Percentiles rank a stretch among this genome's conserved stretches.
Evolutionary conservation across 2,329 filamentous ascomycete genomes (phyloP).

Genomic region (Ophiocordyceps sinensis): DNA sequence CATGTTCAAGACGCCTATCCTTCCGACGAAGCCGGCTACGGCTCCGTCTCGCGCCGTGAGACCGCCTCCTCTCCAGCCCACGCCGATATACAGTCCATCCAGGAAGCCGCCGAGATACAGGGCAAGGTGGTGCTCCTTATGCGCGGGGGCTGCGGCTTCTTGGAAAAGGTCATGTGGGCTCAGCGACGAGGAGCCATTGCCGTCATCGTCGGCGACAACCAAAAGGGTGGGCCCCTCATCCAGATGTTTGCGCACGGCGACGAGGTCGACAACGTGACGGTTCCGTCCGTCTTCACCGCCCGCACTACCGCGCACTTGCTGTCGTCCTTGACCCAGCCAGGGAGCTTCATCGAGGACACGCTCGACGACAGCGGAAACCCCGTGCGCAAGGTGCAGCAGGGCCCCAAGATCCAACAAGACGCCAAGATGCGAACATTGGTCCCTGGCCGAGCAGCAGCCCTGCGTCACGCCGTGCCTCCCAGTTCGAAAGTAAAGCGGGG

Average conservation of each 20-base stretch:
- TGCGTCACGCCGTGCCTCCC: slow-evolving; percentile 1
- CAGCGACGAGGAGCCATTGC: slow-evolving; percentile 80
- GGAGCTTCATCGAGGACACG: slow-evolving; percentile 45
- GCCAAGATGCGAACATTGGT: slow-evolving; percentile 19
- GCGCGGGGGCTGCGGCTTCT: slow-evolving; percentile 85
- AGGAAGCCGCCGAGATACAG: slow-evolving; percentile 82
- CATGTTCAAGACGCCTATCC: slow-evolving; percentile 70
- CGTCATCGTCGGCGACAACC: slow-evolving; percentile 87
- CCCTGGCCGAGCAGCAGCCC: slow-evolving; percentile 12
- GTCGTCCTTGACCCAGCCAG: slow-evolving; percentile 68
- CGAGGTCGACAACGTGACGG: slow-evolving; percentile 76
- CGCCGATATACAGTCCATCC: slow-evolving; percentile 81
- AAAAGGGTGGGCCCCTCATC: slow-evolving; percentile 74
- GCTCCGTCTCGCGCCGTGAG: slow-evolving; percentile 18
- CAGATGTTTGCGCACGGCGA: slow-evolving; percentile 98
- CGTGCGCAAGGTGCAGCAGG: slow-evolving; percentile 36
- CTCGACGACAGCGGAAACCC: slow-evolving; percentile 46
- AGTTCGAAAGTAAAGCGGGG: slow-evolving; percentile 12
- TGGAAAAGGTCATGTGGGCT: slow-evolving; percentile 96
- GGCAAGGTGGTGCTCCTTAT: slow-evolving; percentile 88
- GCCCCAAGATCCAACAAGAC: slow-evolving; percentile 20
- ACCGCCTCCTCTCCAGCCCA: slow-evolving; percentile 35
- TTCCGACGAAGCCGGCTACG: slow-evolving; percentile 43
- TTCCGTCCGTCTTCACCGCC: slow-evolving; percentile 88
- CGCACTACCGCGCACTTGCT: slow-evolving; percentile 87